These are phyloP conservation scores for Colletotrichum echinochloae DNA, from an alignment of 2,329 filamentous ascomycete genomes.

Conservation along the genomic window DNA sequence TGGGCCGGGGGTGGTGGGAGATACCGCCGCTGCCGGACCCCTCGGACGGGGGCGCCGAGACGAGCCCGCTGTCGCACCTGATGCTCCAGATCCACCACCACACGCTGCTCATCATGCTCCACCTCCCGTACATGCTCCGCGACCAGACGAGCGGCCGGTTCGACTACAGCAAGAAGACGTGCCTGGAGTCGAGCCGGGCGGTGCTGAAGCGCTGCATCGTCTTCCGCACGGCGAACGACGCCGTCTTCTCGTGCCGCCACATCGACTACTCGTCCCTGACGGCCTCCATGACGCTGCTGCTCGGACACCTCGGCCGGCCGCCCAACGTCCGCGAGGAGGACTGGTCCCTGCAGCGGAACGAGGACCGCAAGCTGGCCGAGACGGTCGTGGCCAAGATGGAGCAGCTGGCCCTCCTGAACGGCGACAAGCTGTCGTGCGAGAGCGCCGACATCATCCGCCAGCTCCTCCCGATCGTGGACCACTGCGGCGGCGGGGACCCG, in stretches of 20 bases:
- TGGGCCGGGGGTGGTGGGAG: slow-evolving; percentile 63
- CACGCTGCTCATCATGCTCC: slow-evolving; percentile 63
- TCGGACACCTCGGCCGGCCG: slow-evolving; percentile 59
- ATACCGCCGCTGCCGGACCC: slow-evolving; percentile 46
- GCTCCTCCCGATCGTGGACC: slow-evolving; percentile 56
- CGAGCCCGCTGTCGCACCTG: slow-evolving; percentile 48
- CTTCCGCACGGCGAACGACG: slow-evolving; percentile 57
- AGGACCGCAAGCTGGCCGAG: slow-evolving; percentile 54
- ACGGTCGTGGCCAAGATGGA: slow-evolving; percentile 50
- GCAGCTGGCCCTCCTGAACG: slow-evolving; percentile 52
- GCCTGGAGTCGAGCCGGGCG: slow-evolving; percentile 63
- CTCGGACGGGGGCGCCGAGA: slow-evolving; percentile 28
- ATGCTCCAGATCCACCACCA: slow-evolving; percentile 64
- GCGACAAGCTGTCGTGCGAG: slow-evolving; percentile 57
- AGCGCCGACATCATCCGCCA: slow-evolving; percentile 57
- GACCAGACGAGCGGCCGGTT: slow-evolving; percentile 53
- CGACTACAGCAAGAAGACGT: slow-evolving; percentile 62
- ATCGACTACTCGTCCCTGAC: slow-evolving; percentile 65
- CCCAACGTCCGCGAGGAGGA: slow-evolving; percentile 38
- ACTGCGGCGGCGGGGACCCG: slow-evolving; percentile 28
- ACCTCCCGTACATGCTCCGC: slow-evolving; percentile 67
- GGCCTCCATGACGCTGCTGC: slow-evolving; percentile 62
- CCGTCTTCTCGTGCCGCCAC: slow-evolving; percentile 58
- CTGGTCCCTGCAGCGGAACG: slow-evolving; percentile 45
- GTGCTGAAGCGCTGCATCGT: slow-evolving; percentile 61